Base-by-base conservation (phyloP, 2,329 filamentous ascomycete genomes). In the Fusarium ramigenum region DNA sequence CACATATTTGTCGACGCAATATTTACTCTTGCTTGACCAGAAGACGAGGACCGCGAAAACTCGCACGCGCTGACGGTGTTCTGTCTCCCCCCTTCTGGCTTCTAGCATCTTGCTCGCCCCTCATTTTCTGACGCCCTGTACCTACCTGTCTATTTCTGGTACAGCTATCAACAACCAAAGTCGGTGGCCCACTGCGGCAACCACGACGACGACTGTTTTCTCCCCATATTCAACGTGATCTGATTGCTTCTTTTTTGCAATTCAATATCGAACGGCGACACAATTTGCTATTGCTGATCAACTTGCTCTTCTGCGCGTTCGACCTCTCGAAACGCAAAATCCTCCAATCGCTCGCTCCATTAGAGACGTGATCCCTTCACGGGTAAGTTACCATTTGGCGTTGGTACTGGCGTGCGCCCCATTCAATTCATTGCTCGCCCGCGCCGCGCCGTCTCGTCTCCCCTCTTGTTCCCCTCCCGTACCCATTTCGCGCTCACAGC, bases 291-390 rank as follows among this genome's bases (percentile, higher is more conserved):
- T 46, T 54, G 46, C 59, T 63, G 68, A 50, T 61, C 60, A 53
- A 57, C 60, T 60, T 43, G 72, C 69, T 63, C 56, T 18, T 32
- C 61, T 62, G 61, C 36, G 60, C 58, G 65, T 68, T 67, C 70
- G 56, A 57, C 64, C 15, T 36, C 57, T 59, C 66, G 72, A 70
- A 73, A 76, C 68, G 65, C 64, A 65, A 65, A 71, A 40, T 58
- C 59, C 23, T 36, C 30, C 54, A 47, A 34, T 70, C 69, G 63
- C 66, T 56, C 37, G n/a, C 12, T 56, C 50, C 34, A 53, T 68
- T 59, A 75, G 70, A 76, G 81, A 81, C 82, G 82, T 79, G 81
- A 83, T 83, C 80, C 80, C 82, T 83, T 83, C 81, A 79, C 75
- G 63, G 75, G 81, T 82, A 77, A 81, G 81, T 82, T 78, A 74